phyloP scores from a whole-genome alignment of 2,329 filamentous ascomycete species.

The Podosphaera xanthii region DNA sequence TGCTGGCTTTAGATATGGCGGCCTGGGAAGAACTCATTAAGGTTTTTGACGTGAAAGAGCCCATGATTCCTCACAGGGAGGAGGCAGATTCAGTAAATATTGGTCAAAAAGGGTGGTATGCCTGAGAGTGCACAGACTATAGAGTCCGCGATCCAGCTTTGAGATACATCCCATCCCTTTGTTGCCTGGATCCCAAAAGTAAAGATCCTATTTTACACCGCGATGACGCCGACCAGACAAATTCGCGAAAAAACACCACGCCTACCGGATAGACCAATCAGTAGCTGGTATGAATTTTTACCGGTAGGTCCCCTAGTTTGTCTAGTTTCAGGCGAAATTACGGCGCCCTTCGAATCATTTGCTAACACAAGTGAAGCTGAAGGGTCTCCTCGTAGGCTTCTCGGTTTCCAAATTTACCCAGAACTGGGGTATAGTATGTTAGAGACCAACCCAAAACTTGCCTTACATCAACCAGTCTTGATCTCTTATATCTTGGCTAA shows the following conservation, averaged over 20 bases:
- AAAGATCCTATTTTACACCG: not conserved
- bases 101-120: slow-evolving; percentile 15
- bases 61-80: slow-evolving; percentile 65
- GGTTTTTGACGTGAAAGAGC: slow-evolving; percentile 50
- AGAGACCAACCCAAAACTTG: too few species aligned
- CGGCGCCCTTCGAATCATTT: too few species aligned
- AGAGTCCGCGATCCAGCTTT: not conserved
- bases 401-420: too few species aligned
- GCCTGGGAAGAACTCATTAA: slow-evolving; percentile 62
- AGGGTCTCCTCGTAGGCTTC: too few species aligned
- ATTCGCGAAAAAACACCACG: not conserved
- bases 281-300: not conserved
- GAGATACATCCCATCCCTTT: not conserved
- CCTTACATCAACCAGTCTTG: too few species aligned
- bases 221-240: not conserved
- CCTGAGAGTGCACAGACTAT: slow-evolving; percentile 4
- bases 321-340: too few species aligned
- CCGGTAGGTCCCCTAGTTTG: too few species aligned
- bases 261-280: too few species aligned
- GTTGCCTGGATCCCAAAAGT: not conserved
- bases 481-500: too few species aligned
- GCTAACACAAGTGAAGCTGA: too few species aligned
- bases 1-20: slow-evolving; percentile 68
- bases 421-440: too few species aligned
- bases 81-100: slow-evolving; percentile 20